These are phyloP conservation scores for Beauveria varroae DNA, from an alignment of 2,329 filamentous ascomycete species.

Conservation along the genomic window DNA sequence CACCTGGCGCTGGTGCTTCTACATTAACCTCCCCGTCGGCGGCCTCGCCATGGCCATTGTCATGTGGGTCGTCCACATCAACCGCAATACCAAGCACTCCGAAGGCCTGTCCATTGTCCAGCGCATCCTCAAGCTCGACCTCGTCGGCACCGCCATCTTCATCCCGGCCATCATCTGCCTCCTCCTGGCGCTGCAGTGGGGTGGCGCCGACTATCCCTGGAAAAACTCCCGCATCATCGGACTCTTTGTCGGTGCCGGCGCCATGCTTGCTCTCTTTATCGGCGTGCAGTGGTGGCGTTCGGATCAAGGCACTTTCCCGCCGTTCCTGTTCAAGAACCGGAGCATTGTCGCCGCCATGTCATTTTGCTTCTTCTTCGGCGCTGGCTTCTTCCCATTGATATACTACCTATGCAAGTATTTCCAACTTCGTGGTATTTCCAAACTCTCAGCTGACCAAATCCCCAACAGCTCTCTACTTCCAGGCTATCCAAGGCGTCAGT, in stretches of 20 bases:
- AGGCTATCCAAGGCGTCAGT: slow-evolving; percentile 29
- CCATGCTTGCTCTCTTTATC: slow-evolving; percentile 39
- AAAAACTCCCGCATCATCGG: slow-evolving; percentile 39
- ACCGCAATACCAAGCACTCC: slow-evolving; percentile 27
- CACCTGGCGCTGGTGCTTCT: slow-evolving; percentile 48
- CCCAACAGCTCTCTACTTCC: slow-evolving; percentile 37
- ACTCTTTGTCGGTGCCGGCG: slow-evolving; percentile 41
- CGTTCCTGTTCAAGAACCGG: slow-evolving; percentile 36
- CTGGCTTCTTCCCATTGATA: slow-evolving; percentile 44
- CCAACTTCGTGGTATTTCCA: slow-evolving; percentile 37
- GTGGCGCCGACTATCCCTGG: slow-evolving; percentile 46
- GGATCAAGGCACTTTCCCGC: slow-evolving; percentile 38
- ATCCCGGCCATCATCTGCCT: slow-evolving; percentile 45
- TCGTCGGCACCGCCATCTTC: slow-evolving; percentile 41
- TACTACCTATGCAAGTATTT: slow-evolving; percentile 32
- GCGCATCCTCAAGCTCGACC: slow-evolving; percentile 40
- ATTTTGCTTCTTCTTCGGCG: slow-evolving; percentile 42
- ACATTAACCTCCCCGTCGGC: slow-evolving; percentile 39
- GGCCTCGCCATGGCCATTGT: slow-evolving; percentile 41
- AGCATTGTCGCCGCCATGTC: slow-evolving; percentile 32
- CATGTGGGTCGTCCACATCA: slow-evolving; percentile 37
- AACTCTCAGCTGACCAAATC: slow-evolving; percentile 36
- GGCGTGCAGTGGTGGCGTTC: slow-evolving; percentile 35
- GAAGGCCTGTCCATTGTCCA: slow-evolving; percentile 24
- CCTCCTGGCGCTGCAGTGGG: slow-evolving; percentile 50